Conservation (phyloP, 2,329 filamentous ascomycete species). For the Lecanosticta acicola region DNA sequence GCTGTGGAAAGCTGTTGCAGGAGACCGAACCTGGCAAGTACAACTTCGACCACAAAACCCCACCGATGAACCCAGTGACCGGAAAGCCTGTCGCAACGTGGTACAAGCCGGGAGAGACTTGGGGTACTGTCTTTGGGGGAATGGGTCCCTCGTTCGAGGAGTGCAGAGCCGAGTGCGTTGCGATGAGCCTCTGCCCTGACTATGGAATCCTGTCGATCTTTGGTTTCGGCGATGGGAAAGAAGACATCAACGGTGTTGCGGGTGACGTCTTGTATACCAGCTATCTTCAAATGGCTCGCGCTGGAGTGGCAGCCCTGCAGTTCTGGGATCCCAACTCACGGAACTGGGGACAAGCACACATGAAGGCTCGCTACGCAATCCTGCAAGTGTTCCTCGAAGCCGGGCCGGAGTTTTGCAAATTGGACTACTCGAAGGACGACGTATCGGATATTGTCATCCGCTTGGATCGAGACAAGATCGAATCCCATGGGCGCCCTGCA, state of each 20-base stretch:
- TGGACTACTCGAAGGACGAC: slow-evolving; percentile 63
- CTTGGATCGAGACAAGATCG: slow-evolving; percentile 79
- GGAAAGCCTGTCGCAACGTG: slow-evolving; percentile 73
- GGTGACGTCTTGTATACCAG: slow-evolving; percentile 82
- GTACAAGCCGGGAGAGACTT: slow-evolving; percentile 94
- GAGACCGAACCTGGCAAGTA: slow-evolving; percentile 75
- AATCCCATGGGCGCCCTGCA: slow-evolving; percentile 73
- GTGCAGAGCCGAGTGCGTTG: slow-evolving; percentile 88
- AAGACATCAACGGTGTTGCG: slow-evolving; percentile 67
- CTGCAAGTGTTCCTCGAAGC: slow-evolving; percentile 78
- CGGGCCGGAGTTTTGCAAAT: slow-evolving; percentile 77
- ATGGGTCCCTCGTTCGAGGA: slow-evolving; percentile 89
- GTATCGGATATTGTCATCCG: slow-evolving; percentile 76
- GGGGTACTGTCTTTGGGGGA: slow-evolving; percentile 83
- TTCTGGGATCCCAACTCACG: slow-evolving; percentile 88
- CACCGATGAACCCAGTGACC: slow-evolving; percentile 73
- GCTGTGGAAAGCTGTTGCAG: slow-evolving; percentile 88
- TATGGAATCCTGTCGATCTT: slow-evolving; percentile 87
- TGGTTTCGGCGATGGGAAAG: slow-evolving; percentile 73
- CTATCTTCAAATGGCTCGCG: slow-evolving; percentile 89
- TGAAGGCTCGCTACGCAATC: slow-evolving; percentile 66
- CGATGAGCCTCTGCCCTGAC: slow-evolving; percentile 85
- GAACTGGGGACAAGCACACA: slow-evolving; percentile 73
- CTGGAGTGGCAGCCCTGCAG: slow-evolving; percentile 81
- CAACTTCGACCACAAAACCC: slow-evolving; percentile 82